Evolutionary conservation across 257 asterid genomes (phyloP), one percentile per base, ranked within the genome.

Genomic region (Handroanthus guayacan): DNA sequence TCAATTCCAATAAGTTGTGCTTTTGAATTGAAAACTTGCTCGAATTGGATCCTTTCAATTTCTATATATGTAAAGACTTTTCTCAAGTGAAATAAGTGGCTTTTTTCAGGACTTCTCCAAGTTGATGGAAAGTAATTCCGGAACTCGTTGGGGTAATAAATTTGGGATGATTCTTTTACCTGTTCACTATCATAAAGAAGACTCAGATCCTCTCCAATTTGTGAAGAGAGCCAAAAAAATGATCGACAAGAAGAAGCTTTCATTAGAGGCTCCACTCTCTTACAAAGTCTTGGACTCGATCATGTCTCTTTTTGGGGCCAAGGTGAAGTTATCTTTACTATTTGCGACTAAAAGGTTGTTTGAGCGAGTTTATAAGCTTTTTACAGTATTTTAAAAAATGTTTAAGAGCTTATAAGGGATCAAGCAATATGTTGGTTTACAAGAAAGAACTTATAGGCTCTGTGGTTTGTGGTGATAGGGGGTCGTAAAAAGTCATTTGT

Each of bases 171-270:
- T 95, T 67, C 88, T 92, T 0, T 76, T 95, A 39, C 99, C 99
- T 5, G 83, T 84, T 76, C 73, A 78, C 25, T 92, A 89, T 72
- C 81, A 87, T 45, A 81, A 63, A n/a, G 60, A 55, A n/a, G 82
- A 73, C 16, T 64, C 84, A 2, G 79, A 92, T 78, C 95, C 93
- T 36, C 88, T 95, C 45, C 63, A 85, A 31, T 89, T 68, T 74
- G 88, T 95, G 2, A 84, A 67, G 79, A 85, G 90, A 77, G 88
- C 98, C 1, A 94, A 94, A 69, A 70, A 82, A 13, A 94, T 88
- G 93, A 87, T 92, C 18, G 97, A 92, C 87, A 81, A 74, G 87
- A 94, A 94, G 75, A 94, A 94, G 75, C 87, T 83, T 0, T 94
- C 99, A 3, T 44, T 89, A 0, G 99, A 94, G 83, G 99, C 93